Percentiles rank a stretch among this genome's conserved stretches.
Conservation (phyloP, 257 asterid genomes). For the Salvia miltiorrhiza region DNA sequence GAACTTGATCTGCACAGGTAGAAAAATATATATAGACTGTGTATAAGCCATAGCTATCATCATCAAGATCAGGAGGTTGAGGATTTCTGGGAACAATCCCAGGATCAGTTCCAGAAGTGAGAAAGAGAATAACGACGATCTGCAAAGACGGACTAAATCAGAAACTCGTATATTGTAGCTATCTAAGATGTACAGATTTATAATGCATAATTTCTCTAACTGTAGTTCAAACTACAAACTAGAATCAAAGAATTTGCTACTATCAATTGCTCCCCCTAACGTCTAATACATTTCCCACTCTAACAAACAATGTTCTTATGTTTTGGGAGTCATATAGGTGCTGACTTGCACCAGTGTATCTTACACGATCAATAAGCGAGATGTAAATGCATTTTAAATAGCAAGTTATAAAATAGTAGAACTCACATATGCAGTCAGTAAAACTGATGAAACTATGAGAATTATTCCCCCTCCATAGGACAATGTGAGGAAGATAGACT, state of each 20-base stretch:
- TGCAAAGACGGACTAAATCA: constrained; percentile 20
- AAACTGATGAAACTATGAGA: constrained; percentile 35
- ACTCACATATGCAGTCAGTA: constrained; percentile 53
- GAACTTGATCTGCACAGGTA: too few species aligned
- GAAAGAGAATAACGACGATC: constrained; percentile 42
- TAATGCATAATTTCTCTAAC: background rate
- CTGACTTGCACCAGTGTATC: background rate
- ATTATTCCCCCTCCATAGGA: constrained; percentile 37
- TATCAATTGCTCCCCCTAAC: background rate
- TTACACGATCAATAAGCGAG: background rate
- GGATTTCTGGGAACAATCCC: constrained; percentile 68
- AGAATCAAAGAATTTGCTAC: background rate
- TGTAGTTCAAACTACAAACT: background rate
- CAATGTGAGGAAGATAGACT: constrained; percentile 53
- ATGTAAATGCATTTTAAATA: background rate
- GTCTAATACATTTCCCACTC: background rate
- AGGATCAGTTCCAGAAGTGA: constrained; percentile 79
- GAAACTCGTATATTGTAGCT: background rate
- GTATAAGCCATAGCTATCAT: constrained; percentile 35
- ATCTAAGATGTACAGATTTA: background rate
- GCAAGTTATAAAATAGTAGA: background rate
- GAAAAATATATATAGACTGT: too few species aligned
- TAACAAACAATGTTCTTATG: background rate
- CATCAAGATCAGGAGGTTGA: constrained; percentile 46
- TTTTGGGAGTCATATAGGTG: background rate